A percentile compares a stretch with the other conserved stretches of the same genome.
Conservation (phyloP, 2,329 filamentous ascomycete genomes). For the Calonectria leucothoes region DNA sequence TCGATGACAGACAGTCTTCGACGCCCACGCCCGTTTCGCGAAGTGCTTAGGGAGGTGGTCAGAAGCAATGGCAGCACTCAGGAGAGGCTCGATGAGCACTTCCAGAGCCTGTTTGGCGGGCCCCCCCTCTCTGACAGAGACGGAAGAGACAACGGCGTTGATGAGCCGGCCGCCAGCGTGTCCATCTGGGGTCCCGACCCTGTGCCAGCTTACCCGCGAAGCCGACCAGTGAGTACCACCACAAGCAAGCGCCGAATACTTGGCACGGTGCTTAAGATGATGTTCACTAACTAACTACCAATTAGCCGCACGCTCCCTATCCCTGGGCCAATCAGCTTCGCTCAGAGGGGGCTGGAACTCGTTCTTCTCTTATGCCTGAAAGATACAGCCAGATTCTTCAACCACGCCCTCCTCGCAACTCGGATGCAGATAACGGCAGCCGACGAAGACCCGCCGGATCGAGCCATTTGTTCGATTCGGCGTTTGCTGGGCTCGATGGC, state of each 20-base stretch:
- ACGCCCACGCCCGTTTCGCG: constrained; percentile 36
- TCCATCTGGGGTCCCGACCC: constrained; percentile 42
- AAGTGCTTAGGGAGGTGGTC: constrained; percentile 42
- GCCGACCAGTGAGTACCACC: constrained; percentile 36
- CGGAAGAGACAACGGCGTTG: constrained; percentile 14
- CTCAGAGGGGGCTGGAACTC: constrained; percentile 4
- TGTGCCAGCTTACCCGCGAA: constrained; percentile 30
- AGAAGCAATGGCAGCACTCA: constrained; percentile 37
- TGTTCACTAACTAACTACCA: background rate
- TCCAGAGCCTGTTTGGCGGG: constrained; percentile 39
- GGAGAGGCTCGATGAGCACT: constrained; percentile 43
- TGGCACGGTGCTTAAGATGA: background rate
- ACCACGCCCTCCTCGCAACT: constrained; percentile 6
- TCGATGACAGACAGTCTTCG: background rate
- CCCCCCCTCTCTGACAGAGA: constrained; percentile 28
- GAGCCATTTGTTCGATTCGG: background rate
- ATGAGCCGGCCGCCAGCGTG: constrained; percentile 28
- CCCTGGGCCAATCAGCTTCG: background rate
- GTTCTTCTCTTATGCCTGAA: background rate
- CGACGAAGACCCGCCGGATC: constrained; percentile 12
- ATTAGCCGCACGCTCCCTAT: constrained; percentile 15
- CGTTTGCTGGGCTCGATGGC: background rate
- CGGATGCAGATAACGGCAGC: background rate
- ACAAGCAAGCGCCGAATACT: too few species aligned
- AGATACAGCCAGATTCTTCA: constrained; percentile 2